Conservation (phyloP, 2,329 filamentous ascomycete genomes). For the Penicillium hordei region DNA sequence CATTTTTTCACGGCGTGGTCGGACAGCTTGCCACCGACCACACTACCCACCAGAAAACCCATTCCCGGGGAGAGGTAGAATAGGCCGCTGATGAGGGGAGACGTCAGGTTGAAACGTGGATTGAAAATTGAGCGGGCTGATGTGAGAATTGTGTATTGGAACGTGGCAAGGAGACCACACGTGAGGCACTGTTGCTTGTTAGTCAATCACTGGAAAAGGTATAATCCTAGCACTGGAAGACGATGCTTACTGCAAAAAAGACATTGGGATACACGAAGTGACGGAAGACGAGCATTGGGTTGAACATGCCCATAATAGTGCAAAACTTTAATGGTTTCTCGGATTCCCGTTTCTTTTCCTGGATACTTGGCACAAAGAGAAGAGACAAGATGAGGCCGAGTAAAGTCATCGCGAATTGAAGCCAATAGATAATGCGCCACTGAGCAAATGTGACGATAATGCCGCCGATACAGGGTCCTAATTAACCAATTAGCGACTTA, state of each 20-base stretch:
- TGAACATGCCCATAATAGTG: slow-evolving; percentile 48
- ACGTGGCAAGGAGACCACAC: slow-evolving; percentile 61
- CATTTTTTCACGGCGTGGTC: slow-evolving; percentile 65
- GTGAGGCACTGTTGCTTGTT: slow-evolving; percentile 30
- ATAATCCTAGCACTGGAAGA: neutral
- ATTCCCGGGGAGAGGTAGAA: slow-evolving; percentile 73
- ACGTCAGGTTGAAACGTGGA: slow-evolving; percentile 66
- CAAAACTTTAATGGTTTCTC: slow-evolving; percentile 46
- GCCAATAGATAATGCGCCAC: slow-evolving; percentile 77
- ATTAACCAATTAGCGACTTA: slow-evolving; percentile 2
- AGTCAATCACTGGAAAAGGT: neutral
- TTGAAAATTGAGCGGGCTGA: slow-evolving; percentile 72
- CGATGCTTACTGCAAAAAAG: slow-evolving; percentile 51
- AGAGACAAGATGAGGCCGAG: slow-evolving; percentile 59
- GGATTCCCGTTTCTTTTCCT: slow-evolving; percentile 56
- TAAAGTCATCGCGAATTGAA: slow-evolving; percentile 68
- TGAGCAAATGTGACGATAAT: slow-evolving; percentile 73
- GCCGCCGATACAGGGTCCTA: slow-evolving; percentile 64
- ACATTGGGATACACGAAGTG: slow-evolving; percentile 70
- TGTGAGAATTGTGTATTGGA: slow-evolving; percentile 68
- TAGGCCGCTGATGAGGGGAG: slow-evolving; percentile 65
- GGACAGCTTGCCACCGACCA: slow-evolving; percentile 68
- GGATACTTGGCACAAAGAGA: slow-evolving; percentile 68
- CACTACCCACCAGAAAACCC: slow-evolving; percentile 68
- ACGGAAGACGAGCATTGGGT: slow-evolving; percentile 60